Evolutionary conservation across 371 early-diverging fungal genomes (phyloP), one percentile per base, ranked within the genome.

Genomic region (Conidiobolus incongruus): DNA sequence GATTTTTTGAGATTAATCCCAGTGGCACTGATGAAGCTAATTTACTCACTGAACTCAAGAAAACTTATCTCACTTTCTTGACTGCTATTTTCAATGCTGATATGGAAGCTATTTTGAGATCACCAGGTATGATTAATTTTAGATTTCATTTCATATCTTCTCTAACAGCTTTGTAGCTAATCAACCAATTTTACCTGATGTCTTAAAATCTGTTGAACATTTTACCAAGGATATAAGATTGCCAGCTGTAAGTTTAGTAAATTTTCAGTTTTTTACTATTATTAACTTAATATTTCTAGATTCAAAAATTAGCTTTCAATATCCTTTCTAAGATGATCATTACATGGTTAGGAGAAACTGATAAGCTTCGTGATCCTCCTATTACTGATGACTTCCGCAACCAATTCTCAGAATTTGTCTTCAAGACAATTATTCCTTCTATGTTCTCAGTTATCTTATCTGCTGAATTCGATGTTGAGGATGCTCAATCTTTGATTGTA

Each of bases 11-110:
- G 52, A 76, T 80, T 47, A 61, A 73, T 1, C 74, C 87, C 1
- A 63, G 70, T 42, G 95, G 95, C 10, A 88, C 87, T 1, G 95
- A 94, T 52, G 93, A 90, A 53, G 70, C 72, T 0, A 47, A 87
- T 34, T 59, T 79, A 31, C 58, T 80, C 40, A 56, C 68, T 8
- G 80, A 81, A 20, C 66, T 94, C 28, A 75, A 80, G 28, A 77
- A 76, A 55, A 66, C 81, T 0, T 92, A 90, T 48, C 59, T 94
- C 26, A 68, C 66, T 5, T 81, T 91, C 56, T 47, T 94, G 38
- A 62, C 70, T 17, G 68, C 72, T n/a, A 52, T 90, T 28, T 87
- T 92, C 59, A 77, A 79, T 45, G 65, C 76, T 7, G 78, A 75
- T 26, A 56, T 91, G 44, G 79, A 83, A 53, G 65, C 60, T 19